Conservation (phyloP, 164 flowering plant species). For the Nymphaea thermarum region DNA sequence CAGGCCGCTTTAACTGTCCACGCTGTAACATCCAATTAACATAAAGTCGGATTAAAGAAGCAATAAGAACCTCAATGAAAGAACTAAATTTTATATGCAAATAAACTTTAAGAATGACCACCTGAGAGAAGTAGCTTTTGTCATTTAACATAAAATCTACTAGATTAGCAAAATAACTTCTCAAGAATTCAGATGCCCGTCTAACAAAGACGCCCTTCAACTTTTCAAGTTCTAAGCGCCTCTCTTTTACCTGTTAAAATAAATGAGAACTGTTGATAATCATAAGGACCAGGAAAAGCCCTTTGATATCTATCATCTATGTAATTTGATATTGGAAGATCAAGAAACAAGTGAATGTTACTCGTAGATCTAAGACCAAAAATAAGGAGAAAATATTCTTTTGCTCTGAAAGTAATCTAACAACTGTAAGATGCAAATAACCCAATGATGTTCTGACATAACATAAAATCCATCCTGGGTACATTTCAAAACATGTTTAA, state of each 20-base stretch:
- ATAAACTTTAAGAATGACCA: conserved; percentile 7
- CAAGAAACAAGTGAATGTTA: no score
- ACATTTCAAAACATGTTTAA: no score
- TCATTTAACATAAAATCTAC: conserved; percentile 98
- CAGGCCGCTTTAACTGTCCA: conserved; percentile 98
- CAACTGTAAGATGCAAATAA: no score
- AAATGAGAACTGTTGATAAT: no score
- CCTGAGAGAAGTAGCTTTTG: conserved; percentile 97
- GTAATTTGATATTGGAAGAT: no score
- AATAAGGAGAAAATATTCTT: no score
- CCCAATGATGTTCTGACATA: no score
- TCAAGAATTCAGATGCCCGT: conserved; percentile 93
- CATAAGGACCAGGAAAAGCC: no score
- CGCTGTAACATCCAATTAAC: conserved; percentile 36
- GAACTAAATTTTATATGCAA: conserved; percentile 2
- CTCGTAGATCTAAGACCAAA: no score
- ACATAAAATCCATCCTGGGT: no score
- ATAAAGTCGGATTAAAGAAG: conserved; percentile 5
- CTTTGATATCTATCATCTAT: no score
- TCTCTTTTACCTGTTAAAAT: conserved; percentile 69
- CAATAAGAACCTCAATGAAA: not conserved
- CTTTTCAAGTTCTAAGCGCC: conserved; percentile 85
- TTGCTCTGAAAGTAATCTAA: no score
- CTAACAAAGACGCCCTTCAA: conserved; percentile 67
- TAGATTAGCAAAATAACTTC: conserved; percentile 88